Evolutionary conservation across 2,329 filamentous ascomycete genomes (phyloP).

Genomic region (Verticillium isaacii): DNA sequence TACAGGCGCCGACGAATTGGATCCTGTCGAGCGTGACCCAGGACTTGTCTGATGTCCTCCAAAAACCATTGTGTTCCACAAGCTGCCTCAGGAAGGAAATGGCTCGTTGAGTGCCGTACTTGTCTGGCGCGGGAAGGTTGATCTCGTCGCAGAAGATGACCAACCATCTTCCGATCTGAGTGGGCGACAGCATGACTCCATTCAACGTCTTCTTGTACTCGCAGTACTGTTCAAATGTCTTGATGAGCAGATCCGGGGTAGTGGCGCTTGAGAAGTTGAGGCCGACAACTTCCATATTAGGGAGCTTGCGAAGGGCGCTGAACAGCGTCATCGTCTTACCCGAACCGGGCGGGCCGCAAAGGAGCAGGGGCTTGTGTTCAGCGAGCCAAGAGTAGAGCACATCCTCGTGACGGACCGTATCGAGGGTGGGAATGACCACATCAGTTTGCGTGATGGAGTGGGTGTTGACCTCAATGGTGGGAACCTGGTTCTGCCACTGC

Average conservation of each 20-base stretch:
- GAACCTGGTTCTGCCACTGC: constrained; percentile 92
- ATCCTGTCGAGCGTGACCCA: constrained; percentile 98
- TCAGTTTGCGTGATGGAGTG: constrained; percentile 98
- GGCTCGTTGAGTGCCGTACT: constrained; percentile 93
- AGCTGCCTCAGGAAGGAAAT: constrained; percentile 97
- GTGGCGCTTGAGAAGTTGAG: constrained; percentile 99
- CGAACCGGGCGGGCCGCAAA: constrained; percentile 95
- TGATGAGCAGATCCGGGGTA: constrained; percentile 94
- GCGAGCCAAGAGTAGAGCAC: constrained; percentile 99
- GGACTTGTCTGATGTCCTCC: constrained; percentile 93
- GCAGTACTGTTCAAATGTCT: constrained; percentile 99
- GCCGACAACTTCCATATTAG: constrained; percentile 98
- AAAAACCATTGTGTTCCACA: constrained; percentile 98
- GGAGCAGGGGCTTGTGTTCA: constrained; percentile 92
- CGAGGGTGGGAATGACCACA: constrained; percentile 94
- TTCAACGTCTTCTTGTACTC: constrained; percentile 99
- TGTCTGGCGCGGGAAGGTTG: constrained; percentile 95
- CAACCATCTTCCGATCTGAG: constrained; percentile 94
- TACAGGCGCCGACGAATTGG: constrained; percentile 98
- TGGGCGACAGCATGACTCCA: constrained; percentile 90
- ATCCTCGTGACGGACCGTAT: constrained; percentile 96
- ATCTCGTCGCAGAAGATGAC: constrained; percentile 99
- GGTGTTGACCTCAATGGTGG: constrained; percentile 92
- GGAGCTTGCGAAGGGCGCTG: constrained; percentile 91
- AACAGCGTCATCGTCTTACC: constrained; percentile 99